These are phyloP conservation scores for Cardiosporidium cionae DNA, from an alignment of 169 alveolate genomes.

Conservation along the genomic window DNA sequence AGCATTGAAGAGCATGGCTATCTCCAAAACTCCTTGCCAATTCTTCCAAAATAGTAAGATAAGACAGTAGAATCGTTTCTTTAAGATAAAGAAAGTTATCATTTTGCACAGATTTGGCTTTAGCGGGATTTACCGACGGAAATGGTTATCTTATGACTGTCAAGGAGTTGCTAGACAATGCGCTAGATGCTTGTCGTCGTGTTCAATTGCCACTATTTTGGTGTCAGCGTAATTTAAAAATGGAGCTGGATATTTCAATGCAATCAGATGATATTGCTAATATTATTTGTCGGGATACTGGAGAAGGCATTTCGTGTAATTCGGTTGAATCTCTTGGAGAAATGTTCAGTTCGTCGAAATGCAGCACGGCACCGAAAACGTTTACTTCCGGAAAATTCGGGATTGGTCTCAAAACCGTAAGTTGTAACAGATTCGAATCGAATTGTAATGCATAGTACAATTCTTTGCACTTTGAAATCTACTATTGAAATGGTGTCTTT, in stretches of 20 bases:
- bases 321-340: constrained; percentile 20
- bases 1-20: no score
- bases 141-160: constrained; percentile 20
- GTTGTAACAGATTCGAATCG: not conserved
- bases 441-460: no score
- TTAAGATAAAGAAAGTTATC: no score
- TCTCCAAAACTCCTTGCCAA: no score
- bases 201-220: not conserved
- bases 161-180: constrained; percentile 32
- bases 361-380: not conserved
- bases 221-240: not conserved
- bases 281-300: not conserved
- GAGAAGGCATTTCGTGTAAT: constrained; percentile 16
- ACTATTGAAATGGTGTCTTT: not conserved
- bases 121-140: constrained; percentile 8
- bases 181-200: constrained; percentile 26
- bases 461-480: not conserved
- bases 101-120: constrained; percentile 26
- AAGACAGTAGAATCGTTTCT: no score
- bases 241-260: not conserved
- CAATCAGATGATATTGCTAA: not conserved
- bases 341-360: constrained; percentile 22
- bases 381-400: constrained; percentile 28
- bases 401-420: constrained; percentile 28
- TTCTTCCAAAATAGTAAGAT: no score